A percentile compares a stretch with the other conserved stretches of the same genome.
Evolutionary conservation across 805 yeast species (phyloP).

Genomic region (Metschnikowia cerradonensis): DNA sequence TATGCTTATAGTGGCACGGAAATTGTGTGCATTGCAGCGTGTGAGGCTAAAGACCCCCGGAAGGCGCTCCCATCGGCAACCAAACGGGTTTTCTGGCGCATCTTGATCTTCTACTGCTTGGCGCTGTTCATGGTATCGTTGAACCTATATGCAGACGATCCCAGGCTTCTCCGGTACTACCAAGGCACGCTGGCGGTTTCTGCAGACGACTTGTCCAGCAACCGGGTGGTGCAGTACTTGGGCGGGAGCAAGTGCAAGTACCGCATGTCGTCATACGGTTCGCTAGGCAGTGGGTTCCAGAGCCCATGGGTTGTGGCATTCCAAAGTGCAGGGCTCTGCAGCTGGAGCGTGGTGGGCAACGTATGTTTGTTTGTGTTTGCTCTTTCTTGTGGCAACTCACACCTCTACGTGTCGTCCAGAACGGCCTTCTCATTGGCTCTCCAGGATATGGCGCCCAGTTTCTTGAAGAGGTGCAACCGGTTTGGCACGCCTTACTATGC

Average conservation of each 20-base stretch:
- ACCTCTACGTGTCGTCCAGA: conserved; percentile 40
- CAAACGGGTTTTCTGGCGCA: conserved; percentile 67
- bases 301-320: conserved; percentile 45
- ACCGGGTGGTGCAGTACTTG: conserved; percentile 29
- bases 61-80: conserved; percentile 75
- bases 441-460: conserved; percentile 57
- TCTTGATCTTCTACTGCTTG: conserved; percentile 59
- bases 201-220: conserved; percentile 17
- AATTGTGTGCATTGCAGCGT: conserved; percentile 77
- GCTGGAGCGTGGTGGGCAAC: conserved; percentile 36
- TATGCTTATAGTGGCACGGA: conserved; percentile 83
- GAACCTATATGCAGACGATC: conserved; percentile 75
- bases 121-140: conserved; percentile 67
- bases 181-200: conserved; percentile 32
- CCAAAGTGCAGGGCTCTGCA: conserved; percentile 36
- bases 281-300: conserved; percentile 38
- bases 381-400: conserved; percentile 44
- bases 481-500: conserved; percentile 72
- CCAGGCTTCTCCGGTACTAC: conserved; percentile 58
- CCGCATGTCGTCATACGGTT: conserved; percentile 25
- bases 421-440: conserved; percentile 40
- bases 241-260: conserved; percentile 35
- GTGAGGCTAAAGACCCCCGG: conserved; percentile 81
- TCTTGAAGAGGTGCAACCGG: conserved; percentile 56
- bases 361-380: conserved; percentile 46